Evolutionary conservation across 1,139 yeast genomes (phyloP), one percentile per base, ranked within the genome.

Genomic region (Diutina pseudorugosa): DNA sequence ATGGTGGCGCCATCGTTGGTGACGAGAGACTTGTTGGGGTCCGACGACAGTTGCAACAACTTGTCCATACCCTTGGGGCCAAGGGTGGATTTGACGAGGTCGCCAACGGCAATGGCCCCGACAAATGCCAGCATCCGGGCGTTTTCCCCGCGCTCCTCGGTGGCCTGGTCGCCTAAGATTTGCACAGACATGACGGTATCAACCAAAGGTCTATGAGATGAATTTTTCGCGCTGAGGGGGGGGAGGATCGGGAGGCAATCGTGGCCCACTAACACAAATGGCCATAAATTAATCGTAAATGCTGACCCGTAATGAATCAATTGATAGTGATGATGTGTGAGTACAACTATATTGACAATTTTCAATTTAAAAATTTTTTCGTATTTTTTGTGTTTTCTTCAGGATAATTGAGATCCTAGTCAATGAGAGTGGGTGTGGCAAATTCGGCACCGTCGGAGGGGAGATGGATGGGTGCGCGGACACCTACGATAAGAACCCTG

Each of bases 41-140:
- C 82, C 4, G 93, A 79, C 16, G 96, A 86, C 59, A 95, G 85
- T 65, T 90, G 96, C 57, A 93, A 74, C 59, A 93, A 75, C 67
- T 93, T 93, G 69, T 93, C 98, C 98, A 93, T 93, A 56, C 98
- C 98, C 68, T 93, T 93, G 58, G 98, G 98, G 11, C 98, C 98
- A 59, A 93, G 74, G 2, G 98, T 94, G 40, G 96, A 83, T 69
- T 94, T 93, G 50, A 93, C 98, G 57, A 93, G 76, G 67, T 93
- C 98, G 51, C 98, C 98, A 27, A 93, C 98, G 45, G 98, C 98
- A 66, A 93, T 93, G 58, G 98, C 98, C 52, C 98, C 98, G 20
- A 93, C 96, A 70, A 93, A 93, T 3, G 98, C 91, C 12, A 96
- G 87, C 73, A 90, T 76, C 72, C 98, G 90, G 52, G 98, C 98